Evolutionary conservation across 139 green algal genomes (phyloP), one percentile per base, ranked within the genome.

Genomic region (Chlamydomonas sp.): DNA sequence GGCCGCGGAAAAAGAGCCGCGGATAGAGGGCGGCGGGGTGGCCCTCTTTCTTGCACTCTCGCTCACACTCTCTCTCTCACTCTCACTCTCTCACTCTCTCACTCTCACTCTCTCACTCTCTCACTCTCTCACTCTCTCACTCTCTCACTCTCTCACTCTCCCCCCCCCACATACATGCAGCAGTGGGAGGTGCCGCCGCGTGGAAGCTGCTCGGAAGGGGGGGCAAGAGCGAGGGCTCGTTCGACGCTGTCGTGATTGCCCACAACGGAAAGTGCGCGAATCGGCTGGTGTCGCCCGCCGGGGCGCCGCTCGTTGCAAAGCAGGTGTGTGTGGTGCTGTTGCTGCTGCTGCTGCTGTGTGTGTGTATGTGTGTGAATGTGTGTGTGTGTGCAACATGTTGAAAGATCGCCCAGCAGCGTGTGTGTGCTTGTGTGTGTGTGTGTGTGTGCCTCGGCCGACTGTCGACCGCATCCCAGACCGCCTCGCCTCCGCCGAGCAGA

Each of bases 261-360:
- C 89, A 95, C 78, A 95, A 95, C 59, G 89, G 88, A 48, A 93
- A 94, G 71, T 83, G 77, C 57, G 77, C 77, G 38, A 78, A 79
- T 66, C 58, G 72, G 39, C 34, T 73, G 35, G 26, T 76, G 20
- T 58, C 29, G n/a, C n/a, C 39, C 1, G 24, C 65, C 48, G 82
- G 85, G 1, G 65, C 69, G 0, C 80, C 82, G 13, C 34, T 48
- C 29, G 79, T 90, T 8, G 79, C 82, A 1, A 35, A 67, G 37
- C 82, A 88, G 84, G 76, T 91, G 58, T n/a, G n/a, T n/a, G n/a
- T n/a, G n/a, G n/a, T n/a, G n/a, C n/a, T n/a, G n/a, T n/a, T n/a
- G n/a, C n/a, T n/a, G n/a, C n/a, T n/a, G n/a, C n/a, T n/a, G n/a
- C n/a, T n/a, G n/a, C n/a, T n/a, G n/a, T n/a, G n/a, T n/a, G n/a